Percentiles rank a stretch among this genome's conserved stretches.
Conservation (phyloP, 2,329 filamentous ascomycete species). For the Dothistroma pini region DNA sequence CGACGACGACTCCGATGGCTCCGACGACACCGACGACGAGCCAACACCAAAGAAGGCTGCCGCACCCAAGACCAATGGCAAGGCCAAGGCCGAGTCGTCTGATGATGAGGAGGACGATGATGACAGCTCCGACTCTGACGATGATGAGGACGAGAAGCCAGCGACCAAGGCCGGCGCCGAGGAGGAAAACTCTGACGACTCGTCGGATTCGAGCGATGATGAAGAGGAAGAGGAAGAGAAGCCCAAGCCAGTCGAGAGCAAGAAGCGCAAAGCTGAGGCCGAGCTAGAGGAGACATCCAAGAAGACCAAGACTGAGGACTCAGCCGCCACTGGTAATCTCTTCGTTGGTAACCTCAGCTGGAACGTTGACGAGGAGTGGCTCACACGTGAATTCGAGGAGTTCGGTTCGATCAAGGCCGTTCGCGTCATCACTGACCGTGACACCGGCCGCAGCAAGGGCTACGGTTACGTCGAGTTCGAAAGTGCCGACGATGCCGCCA, state of each 20-base stretch:
- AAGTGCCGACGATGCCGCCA: conserved; percentile 62
- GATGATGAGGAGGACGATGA: conserved; percentile 17
- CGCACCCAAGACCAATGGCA: conserved; percentile 31
- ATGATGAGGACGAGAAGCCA: conserved; percentile 26
- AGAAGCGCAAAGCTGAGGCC: conserved; percentile 65
- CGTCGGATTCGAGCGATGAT: conserved; percentile 31
- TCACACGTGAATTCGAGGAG: conserved; percentile 75
- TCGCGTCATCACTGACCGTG: conserved; percentile 80
- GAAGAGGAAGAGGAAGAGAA: conserved; percentile 23
- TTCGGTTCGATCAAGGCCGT: conserved; percentile 69
- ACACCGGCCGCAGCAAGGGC: conserved; percentile 76
- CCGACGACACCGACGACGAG: conserved; percentile 27
- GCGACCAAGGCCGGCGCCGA: conserved; percentile 28
- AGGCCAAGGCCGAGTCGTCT: conserved; percentile 24
- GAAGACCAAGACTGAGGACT: conserved; percentile 62
- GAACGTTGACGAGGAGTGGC: conserved; percentile 80
- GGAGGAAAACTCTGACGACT: conserved; percentile 19
- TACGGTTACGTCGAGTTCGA: conserved; percentile 92
- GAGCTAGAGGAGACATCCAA: conserved; percentile 54
- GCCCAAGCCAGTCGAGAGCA: conserved; percentile 43
- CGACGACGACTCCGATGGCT: conserved; percentile 19
- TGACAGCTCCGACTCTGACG: conserved; percentile 25
- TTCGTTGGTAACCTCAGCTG: conserved; percentile 90
- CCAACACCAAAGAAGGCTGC: conserved; percentile 13
- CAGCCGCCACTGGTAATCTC: conserved; percentile 58